Percentiles rank a stretch among this genome's conserved stretches.
phyloP scores from a whole-genome alignment of 2,329 filamentous ascomycete genomes.

The Cytospora piceicola region DNA sequence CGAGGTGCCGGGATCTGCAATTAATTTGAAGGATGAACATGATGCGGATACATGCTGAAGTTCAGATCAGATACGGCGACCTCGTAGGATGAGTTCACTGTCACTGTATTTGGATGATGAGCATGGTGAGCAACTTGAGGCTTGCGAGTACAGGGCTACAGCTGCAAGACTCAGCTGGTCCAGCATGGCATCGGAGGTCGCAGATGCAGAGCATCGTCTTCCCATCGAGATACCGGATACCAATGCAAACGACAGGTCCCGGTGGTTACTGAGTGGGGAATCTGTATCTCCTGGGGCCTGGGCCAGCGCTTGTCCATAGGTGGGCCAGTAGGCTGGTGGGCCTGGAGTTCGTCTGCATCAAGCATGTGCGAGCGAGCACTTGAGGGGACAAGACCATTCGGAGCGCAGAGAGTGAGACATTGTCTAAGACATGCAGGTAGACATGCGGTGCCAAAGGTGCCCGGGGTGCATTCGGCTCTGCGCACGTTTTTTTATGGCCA shows the following conservation, averaged over 20 bases:
- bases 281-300: background rate
- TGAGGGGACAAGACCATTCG: slow-evolving; percentile 38
- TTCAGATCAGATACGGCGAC: background rate
- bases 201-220: background rate
- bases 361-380: no score
- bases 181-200: background rate
- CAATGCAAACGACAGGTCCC: background rate
- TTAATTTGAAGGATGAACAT: background rate
- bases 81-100: background rate
- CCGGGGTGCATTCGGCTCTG: background rate
- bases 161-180: background rate
- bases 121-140: background rate
- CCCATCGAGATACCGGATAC: background rate
- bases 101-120: background rate
- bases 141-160: background rate
- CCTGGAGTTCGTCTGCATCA: background rate
- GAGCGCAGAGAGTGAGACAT: slow-evolving; percentile 44
- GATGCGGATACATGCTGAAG: background rate
- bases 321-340: background rate
- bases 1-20: background rate
- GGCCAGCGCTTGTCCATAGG: background rate
- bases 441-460: slow-evolving; percentile 24
- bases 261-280: background rate
- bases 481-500: slow-evolving; percentile 20
- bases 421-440: slow-evolving; percentile 38